phyloP scores from a whole-genome alignment of 306 rosid genomes.

The Vigna mungo region DNA sequence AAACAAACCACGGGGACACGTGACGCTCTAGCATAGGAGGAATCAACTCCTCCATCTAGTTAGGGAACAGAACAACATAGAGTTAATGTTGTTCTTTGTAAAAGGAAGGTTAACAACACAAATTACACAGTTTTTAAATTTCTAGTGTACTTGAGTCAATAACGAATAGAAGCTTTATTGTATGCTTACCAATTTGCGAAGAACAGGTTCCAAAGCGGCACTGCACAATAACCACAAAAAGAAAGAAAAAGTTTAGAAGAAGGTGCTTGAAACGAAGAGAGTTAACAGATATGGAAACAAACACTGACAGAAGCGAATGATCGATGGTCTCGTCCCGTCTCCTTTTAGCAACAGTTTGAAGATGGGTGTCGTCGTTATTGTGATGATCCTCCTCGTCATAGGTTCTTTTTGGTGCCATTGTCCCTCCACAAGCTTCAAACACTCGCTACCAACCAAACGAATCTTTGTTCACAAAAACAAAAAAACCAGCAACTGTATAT shows the following conservation, averaged over 20 bases:
- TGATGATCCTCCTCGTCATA: background rate
- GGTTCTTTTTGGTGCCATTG: conserved; percentile 53
- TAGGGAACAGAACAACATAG: background rate
- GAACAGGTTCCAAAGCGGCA: background rate
- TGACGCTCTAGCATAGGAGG: background rate
- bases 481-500: background rate
- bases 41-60: conserved; percentile 51
- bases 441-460: background rate
- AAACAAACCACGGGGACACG: conserved; percentile 49
- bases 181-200: conserved; percentile 50
- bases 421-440: background rate
- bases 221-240: conserved; percentile 45
- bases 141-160: too few relatives aligned
- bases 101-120: too few relatives aligned
- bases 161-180: background rate
- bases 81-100: background rate
- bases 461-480: too few relatives aligned
- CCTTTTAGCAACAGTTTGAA: conserved; percentile 32
- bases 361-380: background rate
- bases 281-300: background rate
- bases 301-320: background rate
- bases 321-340: background rate
- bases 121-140: too few relatives aligned
- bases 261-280: background rate
- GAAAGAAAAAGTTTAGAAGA: background rate